Evolutionary conservation across 345 rosid genomes (phyloP), one percentile per base, ranked within the genome.

Genomic region (Dipteronia dyeriana): DNA sequence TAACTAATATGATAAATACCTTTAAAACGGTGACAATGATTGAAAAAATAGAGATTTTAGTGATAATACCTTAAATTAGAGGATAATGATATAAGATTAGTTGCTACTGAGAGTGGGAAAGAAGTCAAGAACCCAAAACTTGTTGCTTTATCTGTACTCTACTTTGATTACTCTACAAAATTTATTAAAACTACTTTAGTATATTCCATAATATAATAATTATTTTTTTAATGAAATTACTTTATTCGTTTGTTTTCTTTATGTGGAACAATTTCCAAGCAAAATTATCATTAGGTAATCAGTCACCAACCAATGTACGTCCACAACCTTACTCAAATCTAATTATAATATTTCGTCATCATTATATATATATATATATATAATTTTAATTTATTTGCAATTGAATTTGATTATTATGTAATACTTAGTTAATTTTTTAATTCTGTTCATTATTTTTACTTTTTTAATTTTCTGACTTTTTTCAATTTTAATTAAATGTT

Each of bases 111-210:
- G 49, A 20, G 82, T 60, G 62, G 72, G 22, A 20, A 61, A 61
- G 56, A n/a, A 68, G 19, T 66, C 14, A 51, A 59, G 56, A n/a
- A 68, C 22, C 70, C 14, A 51, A 59, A 11, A 41, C 72, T 14
- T 71, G 13, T 39, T 74, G 67, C 76, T 64, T 77, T 22, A 1
- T 16, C 23, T 54, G 19, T 57, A 56, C 19, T 82, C 70, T 68
- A 54, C 76, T 73, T 71, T 76, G 25, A 16, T 16, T 20, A 20
- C 66, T 66, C 22, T 31, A 41, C 3, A 7, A 51, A 34, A 76
- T 70, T 75, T 74, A 74, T 78, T 39, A 56, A 75, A 66, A 60
- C 53, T 4, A n/a, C 79, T 78, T 82, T 19, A 60, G 23, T 47
- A 49, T 75, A 78, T 78, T 82, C 23, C n/a, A 14, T 12, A 57